Base-by-base conservation (phyloP, 805 yeast genomes). In the Debaryomyces castellii region DNA sequence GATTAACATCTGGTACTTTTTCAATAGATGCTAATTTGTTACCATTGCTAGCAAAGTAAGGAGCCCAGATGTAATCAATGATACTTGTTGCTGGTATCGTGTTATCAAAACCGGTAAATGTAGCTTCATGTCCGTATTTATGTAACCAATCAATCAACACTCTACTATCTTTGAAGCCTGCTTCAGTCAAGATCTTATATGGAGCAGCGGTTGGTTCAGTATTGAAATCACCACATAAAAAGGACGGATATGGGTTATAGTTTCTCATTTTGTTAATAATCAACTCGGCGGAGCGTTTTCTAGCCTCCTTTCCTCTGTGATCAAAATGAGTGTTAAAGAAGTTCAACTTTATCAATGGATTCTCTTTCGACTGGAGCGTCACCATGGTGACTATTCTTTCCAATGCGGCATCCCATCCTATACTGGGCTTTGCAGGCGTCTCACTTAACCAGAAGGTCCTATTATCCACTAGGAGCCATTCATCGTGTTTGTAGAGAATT, bases 61-160 rank as follows among this genome's bases (percentile, higher is more conserved):
- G 69, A 1, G 71, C 62, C 77, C 78, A 76, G 24, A 76, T 67
- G 47, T 73, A 75, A 51, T 76, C 81, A 39, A 76, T 76, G 25
- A 66, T 66, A 16, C 59, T 47, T 18, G 42, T 44, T 28, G 50
- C 58, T 48, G 62, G 69, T 39, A 58, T 33, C 10, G 50, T 56
- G 14, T 52, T 57, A 47, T 67, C 66, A 51, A 78, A 80, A 3
- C 83, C 83, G 0, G 83, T 77, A 49, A 68, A 78, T 0, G 83
- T 79, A 20, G 64, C 49, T 17, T 50, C 50, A 46, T 66, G 68
- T 0, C 83, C 83, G 51, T 78, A 80, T 23, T 50, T 49, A 39
- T 51, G 58, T 3, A 50, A 43, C 1, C 53, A 36, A 33, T 60
- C 60, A 11, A 58, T 60, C 41, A 64, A 53, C 9, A 59, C 49